phyloP scores from a whole-genome alignment of 169 alveolate species.

The Plasmodium knowlesi region DNA sequence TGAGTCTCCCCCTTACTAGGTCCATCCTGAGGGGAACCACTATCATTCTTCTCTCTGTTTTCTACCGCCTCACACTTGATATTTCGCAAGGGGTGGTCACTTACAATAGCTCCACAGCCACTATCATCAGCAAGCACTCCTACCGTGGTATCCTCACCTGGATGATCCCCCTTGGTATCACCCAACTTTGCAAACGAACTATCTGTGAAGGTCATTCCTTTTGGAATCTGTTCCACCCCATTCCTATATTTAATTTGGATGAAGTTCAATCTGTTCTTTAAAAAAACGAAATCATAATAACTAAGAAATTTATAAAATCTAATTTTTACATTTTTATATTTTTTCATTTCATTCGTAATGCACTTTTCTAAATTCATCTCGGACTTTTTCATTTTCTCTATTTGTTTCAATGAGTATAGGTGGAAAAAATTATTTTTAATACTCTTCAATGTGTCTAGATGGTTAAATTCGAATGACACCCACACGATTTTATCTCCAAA shows the following conservation, averaged over 20 bases:
- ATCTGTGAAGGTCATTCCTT: not conserved
- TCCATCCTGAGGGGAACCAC: not conserved
- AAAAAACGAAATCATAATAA: slow-evolving; percentile 52
- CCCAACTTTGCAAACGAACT: not conserved
- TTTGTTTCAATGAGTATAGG: not conserved
- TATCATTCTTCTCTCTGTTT: not conserved
- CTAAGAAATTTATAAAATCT: slow-evolving; percentile 22
- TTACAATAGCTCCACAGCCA: not conserved
- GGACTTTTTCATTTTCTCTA: slow-evolving; percentile 18
- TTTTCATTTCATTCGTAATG: slow-evolving; percentile 38
- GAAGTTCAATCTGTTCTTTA: slow-evolving; percentile 54
- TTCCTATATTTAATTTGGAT: slow-evolving; percentile 19
- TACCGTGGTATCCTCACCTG: not conserved
- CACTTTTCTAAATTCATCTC: slow-evolving; percentile 11
- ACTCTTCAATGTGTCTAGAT: slow-evolving; percentile 12
- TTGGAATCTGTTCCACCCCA: not conserved
- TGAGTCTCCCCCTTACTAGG: not conserved
- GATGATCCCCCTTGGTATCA: not conserved
- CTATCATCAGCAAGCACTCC: not conserved
- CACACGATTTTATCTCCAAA: slow-evolving; percentile 60
- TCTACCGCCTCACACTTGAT: not conserved
- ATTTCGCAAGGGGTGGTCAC: not conserved
- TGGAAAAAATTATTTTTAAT: slow-evolving; percentile 2
- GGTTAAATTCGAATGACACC: slow-evolving; percentile 67
- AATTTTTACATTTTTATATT: slow-evolving; percentile 59